Evolutionary conservation across 192 early-diverging fungal species (phyloP), one percentile per base, ranked within the genome.

Genomic region (Coemansia sp.): DNA sequence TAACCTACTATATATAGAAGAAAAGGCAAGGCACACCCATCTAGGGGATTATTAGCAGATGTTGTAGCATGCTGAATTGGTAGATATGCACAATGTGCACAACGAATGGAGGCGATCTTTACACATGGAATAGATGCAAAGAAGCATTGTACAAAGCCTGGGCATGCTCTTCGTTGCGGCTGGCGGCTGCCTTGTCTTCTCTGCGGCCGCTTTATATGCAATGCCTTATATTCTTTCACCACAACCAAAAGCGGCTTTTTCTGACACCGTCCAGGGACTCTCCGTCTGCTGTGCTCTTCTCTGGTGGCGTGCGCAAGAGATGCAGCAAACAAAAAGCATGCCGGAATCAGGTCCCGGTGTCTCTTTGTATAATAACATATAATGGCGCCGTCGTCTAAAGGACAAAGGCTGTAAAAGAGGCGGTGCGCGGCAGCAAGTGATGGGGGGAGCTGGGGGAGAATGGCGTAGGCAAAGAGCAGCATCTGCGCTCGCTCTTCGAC

Each of bases 1-100:
- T 51, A 17, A 40, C 12, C 64, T 41, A 38, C 39, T 65, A 65
- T 65, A 55, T 65, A 51, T 55, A 32, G 17, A 43, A 65, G 19
- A 32, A 65, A 22, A 43, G 39, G 11, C 19, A 53, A 22, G 50
- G 1, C 7, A 20, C 50, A 22, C 10, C 19, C n/a, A 8, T 32
- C 32, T 2, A 32, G 32, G 32, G 32, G 32, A 32, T 32, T 32
- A 32, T 32, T 32, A 32, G 32, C 32, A 19, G 50, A 25, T 22
- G 19, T n/a, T 8, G 2, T 39, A 58, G 56, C 56, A 58, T 58
- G 56, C 38, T 58, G 56, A 58, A 58, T 40, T 17, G 39, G 56
- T 58, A 40, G 56, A 41, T 58, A 58, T 58, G 56, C 51, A 53
- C 51, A 53, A 53, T 53, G 51, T 22, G n/a, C 51, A 53, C 51